phyloP scores from a whole-genome alignment of 1,139 yeast genomes.

The Lipomyces yarrowii region DNA sequence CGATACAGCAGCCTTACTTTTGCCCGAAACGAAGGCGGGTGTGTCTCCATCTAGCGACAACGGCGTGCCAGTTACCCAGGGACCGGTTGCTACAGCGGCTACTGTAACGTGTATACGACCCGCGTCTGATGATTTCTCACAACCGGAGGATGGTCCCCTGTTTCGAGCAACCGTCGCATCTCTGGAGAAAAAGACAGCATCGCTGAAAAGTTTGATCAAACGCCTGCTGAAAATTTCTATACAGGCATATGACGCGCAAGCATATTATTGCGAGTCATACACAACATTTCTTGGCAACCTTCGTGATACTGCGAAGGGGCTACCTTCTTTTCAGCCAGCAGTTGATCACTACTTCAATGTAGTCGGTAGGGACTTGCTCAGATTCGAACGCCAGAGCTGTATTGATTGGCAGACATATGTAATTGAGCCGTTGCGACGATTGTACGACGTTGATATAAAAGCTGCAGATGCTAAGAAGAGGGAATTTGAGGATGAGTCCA shows the following conservation, averaged over 20 bases:
- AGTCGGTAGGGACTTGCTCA: constrained; percentile 29
- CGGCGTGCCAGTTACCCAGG: background rate
- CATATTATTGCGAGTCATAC: constrained; percentile 43
- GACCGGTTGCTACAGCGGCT: background rate
- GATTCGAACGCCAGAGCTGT: constrained; percentile 31
- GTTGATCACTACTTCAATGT: constrained; percentile 40
- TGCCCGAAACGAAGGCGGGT: constrained; percentile 18
- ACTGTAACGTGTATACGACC: constrained; percentile 1
- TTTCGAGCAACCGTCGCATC: constrained; percentile 60
- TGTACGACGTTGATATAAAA: constrained; percentile 49
- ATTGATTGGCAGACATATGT: constrained; percentile 40
- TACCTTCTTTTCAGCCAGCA: constrained; percentile 42
- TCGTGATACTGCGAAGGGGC: constrained; percentile 41
- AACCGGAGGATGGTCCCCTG: constrained; percentile 72
- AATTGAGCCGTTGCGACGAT: constrained; percentile 46
- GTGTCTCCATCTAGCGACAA: background rate
- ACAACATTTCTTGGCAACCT: constrained; percentile 41
- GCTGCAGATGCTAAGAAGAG: constrained; percentile 50
- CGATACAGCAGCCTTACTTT: constrained; percentile 13
- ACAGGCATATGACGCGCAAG: constrained; percentile 44
- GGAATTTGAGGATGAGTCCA: constrained; percentile 70
- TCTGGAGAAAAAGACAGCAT: constrained; percentile 58
- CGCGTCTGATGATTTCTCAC: constrained; percentile 35
- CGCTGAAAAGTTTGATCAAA: constrained; percentile 51
- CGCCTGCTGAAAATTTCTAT: constrained; percentile 46